Conservation (phyloP, 371 early-diverging fungal species). For the Batrachochytrium dendrobatidis region DNA sequence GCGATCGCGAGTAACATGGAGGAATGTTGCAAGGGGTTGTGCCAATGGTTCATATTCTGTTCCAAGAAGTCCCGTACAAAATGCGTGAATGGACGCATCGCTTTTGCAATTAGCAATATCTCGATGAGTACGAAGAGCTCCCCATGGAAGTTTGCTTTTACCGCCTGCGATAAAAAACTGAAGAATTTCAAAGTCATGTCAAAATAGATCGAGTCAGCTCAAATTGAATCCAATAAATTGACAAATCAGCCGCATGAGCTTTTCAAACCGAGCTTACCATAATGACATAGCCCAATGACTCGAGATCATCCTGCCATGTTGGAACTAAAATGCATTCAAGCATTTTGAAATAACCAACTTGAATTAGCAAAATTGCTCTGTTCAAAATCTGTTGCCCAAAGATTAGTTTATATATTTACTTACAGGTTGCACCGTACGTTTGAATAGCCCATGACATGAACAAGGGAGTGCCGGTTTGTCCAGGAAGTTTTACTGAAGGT, state of each 20-base stretch:
- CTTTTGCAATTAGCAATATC: conserved; percentile 21
- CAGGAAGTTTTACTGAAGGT: conserved; percentile 18
- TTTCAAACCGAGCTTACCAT: conserved; percentile 39
- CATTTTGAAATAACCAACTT: conserved; percentile 10
- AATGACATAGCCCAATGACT: conserved; percentile 92
- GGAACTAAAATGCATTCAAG: conserved; percentile 57
- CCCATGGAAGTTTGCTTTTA: conserved; percentile 27
- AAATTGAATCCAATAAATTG: not conserved
- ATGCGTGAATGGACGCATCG: conserved; percentile 14
- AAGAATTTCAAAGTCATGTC: not conserved
- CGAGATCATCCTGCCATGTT: conserved; percentile 96
- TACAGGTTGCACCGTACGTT: conserved; percentile 23
- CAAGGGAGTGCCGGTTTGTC: conserved; percentile 31
- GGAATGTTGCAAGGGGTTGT: conserved; percentile 7
- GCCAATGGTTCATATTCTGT: conserved; percentile 16
- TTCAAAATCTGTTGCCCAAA: conserved; percentile 1
- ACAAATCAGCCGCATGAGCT: not conserved
- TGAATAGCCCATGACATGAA: conserved; percentile 24
- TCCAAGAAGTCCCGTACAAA: conserved; percentile 5
- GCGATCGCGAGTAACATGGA: conserved; percentile 16
- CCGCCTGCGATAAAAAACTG: conserved; percentile 31
- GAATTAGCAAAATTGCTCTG: too few species aligned
- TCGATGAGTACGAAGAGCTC: conserved; percentile 20
- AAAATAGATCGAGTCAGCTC: not conserved
- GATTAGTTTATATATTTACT: too few species aligned